Evolutionary conservation across 2,329 filamentous ascomycete genomes (phyloP).

Genomic region (Cladosporium austrohemisphaericum): DNA sequence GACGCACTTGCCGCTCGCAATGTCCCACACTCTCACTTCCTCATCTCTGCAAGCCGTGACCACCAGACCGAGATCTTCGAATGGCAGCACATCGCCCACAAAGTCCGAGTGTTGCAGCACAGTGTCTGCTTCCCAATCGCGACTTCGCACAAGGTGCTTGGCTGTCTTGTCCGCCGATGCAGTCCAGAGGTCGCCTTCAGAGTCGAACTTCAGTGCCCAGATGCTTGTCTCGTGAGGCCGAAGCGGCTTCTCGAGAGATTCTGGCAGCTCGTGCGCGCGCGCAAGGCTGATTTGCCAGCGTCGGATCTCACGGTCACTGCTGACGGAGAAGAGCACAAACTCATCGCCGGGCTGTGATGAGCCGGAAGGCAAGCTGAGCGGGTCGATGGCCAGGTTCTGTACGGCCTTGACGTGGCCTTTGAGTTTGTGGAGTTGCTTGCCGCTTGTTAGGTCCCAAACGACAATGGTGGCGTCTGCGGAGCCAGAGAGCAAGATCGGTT

Average conservation of each 20-base stretch:
- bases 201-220: constrained; percentile 68
- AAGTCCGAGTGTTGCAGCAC: constrained; percentile 80
- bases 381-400: constrained; percentile 77
- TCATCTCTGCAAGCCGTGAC: constrained; percentile 89
- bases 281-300: constrained; percentile 64
- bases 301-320: constrained; percentile 61
- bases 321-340: constrained; percentile 68
- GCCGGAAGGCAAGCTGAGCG: constrained; percentile 41
- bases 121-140: constrained; percentile 68
- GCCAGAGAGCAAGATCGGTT: constrained; percentile 50
- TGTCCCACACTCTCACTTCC: constrained; percentile 85
- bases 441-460: constrained; percentile 73
- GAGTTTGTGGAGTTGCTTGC: constrained; percentile 67
- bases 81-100: constrained; percentile 74
- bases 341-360: constrained; percentile 36
- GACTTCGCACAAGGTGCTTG: constrained; percentile 70
- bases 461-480: constrained; percentile 51
- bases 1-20: constrained; percentile 28
- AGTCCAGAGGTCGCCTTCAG: constrained; percentile 78
- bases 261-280: constrained; percentile 51
- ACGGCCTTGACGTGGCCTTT: constrained; percentile 77
- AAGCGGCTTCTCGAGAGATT: constrained; percentile 53
- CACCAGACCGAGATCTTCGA: constrained; percentile 65
- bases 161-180: constrained; percentile 86
- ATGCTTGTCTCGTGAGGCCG: constrained; percentile 86